These are phyloP conservation scores for Zygoascus sp. DNA, from an alignment of 1,139 yeast species.

Conservation along the genomic window DNA sequence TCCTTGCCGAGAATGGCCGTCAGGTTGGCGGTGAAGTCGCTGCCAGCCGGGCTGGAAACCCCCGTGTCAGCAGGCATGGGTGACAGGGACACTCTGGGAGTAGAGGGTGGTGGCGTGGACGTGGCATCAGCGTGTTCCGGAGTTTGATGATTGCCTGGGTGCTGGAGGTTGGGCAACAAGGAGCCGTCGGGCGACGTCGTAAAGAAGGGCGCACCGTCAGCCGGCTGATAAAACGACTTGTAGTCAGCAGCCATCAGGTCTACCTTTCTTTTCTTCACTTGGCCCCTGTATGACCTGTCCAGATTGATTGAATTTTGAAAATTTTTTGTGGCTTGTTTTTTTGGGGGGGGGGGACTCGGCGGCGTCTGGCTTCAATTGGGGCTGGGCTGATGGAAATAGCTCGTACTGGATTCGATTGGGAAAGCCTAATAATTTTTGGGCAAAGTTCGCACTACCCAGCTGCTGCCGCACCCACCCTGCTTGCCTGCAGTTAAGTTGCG, in stretches of 20 bases:
- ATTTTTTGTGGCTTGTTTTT: no score
- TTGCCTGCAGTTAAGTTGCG: no score
- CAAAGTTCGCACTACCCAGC: not conserved
- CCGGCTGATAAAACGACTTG: not conserved
- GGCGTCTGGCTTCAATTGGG: not conserved
- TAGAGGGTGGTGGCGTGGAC: not conserved
- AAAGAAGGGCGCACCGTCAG: no score
- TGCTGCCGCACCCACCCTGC: not conserved
- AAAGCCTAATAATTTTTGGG: not conserved
- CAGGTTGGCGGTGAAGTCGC: slow-evolving; percentile 20
- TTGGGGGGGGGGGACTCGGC: not conserved
- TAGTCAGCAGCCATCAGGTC: slow-evolving; percentile 2
- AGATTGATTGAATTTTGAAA: no score
- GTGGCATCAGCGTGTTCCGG: not conserved
- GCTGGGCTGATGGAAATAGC: no score
- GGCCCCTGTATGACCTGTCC: no score
- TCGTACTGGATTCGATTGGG: not conserved
- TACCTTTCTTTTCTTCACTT: no score
- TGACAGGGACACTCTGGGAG: no score
- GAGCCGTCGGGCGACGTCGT: no score
- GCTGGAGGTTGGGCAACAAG: no score
- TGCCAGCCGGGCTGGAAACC: not conserved
- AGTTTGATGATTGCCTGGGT: not conserved
- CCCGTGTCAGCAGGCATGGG: no score
- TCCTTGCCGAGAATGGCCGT: slow-evolving; percentile 28